Conservation (phyloP, 1,284 basidiomycete species). For the Fomes fomentarius region DNA sequence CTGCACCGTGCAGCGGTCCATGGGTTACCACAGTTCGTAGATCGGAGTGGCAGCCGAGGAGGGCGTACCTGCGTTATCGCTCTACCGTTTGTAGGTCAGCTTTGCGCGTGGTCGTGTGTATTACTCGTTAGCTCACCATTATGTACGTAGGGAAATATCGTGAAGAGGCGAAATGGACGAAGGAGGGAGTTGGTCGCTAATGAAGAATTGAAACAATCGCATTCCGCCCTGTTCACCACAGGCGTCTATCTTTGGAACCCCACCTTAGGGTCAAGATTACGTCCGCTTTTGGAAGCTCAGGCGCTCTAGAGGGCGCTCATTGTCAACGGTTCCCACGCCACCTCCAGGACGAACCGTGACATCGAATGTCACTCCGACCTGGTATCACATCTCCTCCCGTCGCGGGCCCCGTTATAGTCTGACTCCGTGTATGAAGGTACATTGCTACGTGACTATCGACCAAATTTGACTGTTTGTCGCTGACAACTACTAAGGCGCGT, state of each 20-base stretch:
- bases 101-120: not conserved
- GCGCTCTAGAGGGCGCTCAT: too few species aligned
- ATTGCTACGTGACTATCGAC: too few species aligned
- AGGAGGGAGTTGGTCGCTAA: not conserved
- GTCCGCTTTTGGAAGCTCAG: too few species aligned
- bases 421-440: too few species aligned
- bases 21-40: not conserved
- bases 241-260: not conserved
- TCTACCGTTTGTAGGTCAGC: not conserved
- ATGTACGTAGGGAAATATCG: not conserved
- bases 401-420: too few species aligned
- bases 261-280: not conserved
- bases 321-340: too few species aligned
- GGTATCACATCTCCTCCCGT: too few species aligned
- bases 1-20: slow-evolving; percentile 41
- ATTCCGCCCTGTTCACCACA: not conserved
- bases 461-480: too few species aligned
- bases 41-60: not conserved
- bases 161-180: not conserved
- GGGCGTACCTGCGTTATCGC: not conserved
- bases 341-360: too few species aligned
- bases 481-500: too few species aligned
- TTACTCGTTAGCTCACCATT: not conserved
- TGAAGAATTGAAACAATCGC: not conserved
- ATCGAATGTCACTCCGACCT: not conserved